Evolutionary conservation across 371 early-diverging fungal genomes (phyloP).

Genomic region (Amoeboradix gromovi): DNA sequence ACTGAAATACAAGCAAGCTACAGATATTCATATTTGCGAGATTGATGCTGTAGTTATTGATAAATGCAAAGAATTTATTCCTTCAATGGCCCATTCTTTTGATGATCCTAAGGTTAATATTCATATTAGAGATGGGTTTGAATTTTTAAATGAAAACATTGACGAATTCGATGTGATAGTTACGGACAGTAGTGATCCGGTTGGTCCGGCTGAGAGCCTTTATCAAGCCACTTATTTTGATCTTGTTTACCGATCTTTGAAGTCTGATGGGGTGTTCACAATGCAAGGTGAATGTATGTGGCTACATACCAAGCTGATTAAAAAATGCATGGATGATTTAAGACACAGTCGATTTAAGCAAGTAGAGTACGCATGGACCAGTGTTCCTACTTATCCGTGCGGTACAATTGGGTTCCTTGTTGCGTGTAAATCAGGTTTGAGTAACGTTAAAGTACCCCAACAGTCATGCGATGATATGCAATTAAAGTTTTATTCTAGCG

Average conservation of each 20-base stretch:
- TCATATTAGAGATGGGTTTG: conserved; percentile 76
- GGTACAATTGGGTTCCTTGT: conserved; percentile 86
- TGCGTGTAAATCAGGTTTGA: conserved; percentile 42
- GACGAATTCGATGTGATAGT: conserved; percentile 79
- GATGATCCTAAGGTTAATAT: conserved; percentile 70
- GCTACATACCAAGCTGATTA: conserved; percentile 70
- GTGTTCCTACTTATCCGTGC: conserved; percentile 82
- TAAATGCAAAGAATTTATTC: conserved; percentile 64
- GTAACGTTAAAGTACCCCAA: conserved; percentile 39
- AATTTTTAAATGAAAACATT: conserved; percentile 52
- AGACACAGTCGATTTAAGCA: conserved; percentile 47
- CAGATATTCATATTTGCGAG: conserved; percentile 65
- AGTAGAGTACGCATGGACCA: conserved; percentile 66
- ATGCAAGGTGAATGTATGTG: conserved; percentile 93
- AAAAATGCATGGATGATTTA: conserved; percentile 36
- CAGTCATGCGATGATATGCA: conserved; percentile 46
- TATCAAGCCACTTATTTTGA: conserved; percentile 66
- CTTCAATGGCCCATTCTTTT: conserved; percentile 71
- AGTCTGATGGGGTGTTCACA: conserved; percentile 60
- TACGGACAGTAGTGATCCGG: conserved; percentile 91
- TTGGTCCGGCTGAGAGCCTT: conserved; percentile 77
- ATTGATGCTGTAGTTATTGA: conserved; percentile 82
- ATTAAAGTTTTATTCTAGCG: conserved; percentile 63
- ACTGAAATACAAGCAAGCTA: conserved; percentile 71
- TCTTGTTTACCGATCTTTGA: conserved; percentile 62